Evolutionary conservation across 208 protist species (phyloP).

Genomic region (Strigomonas galati): DNA sequence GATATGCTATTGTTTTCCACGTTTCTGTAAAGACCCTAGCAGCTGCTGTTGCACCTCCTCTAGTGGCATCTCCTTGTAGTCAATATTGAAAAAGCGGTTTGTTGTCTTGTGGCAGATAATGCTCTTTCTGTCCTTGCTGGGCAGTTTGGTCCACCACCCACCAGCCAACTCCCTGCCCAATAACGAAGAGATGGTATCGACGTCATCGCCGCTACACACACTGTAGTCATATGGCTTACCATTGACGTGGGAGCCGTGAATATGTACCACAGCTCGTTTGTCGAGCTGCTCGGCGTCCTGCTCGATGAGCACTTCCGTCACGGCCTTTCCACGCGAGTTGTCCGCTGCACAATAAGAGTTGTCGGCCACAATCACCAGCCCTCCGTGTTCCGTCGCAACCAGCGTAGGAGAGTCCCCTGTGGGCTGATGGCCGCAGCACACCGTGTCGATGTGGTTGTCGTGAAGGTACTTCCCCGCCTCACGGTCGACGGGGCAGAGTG

Average conservation of each 20-base stretch:
- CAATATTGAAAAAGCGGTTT: background rate
- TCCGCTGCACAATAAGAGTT: slow-evolving; percentile 47
- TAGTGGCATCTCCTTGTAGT: background rate
- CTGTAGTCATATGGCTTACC: background rate
- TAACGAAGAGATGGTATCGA: background rate
- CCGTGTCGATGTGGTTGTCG: slow-evolving; percentile 25
- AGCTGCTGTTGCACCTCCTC: too few species aligned
- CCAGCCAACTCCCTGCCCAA: background rate
- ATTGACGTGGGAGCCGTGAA: background rate
- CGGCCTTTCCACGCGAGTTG: slow-evolving; percentile 28
- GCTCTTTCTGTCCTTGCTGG: background rate
- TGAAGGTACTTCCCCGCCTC: slow-evolving; percentile 33
- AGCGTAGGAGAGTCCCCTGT: slow-evolving; percentile 45
- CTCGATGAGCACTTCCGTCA: slow-evolving; percentile 38
- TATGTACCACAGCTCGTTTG: background rate
- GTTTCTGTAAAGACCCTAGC: too few species aligned
- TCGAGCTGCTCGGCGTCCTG: slow-evolving; percentile 9
- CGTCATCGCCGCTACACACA: background rate
- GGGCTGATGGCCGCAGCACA: slow-evolving; percentile 58
- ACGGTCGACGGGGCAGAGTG: slow-evolving; percentile 11
- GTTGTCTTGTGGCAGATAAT: background rate
- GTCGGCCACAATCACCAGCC: slow-evolving; percentile 32
- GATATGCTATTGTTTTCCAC: too few species aligned
- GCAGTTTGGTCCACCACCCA: slow-evolving; percentile 4
- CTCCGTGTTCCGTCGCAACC: background rate